phyloP scores from a whole-genome alignment of 441 rosid genomes.

The Erodium texanum region DNA sequence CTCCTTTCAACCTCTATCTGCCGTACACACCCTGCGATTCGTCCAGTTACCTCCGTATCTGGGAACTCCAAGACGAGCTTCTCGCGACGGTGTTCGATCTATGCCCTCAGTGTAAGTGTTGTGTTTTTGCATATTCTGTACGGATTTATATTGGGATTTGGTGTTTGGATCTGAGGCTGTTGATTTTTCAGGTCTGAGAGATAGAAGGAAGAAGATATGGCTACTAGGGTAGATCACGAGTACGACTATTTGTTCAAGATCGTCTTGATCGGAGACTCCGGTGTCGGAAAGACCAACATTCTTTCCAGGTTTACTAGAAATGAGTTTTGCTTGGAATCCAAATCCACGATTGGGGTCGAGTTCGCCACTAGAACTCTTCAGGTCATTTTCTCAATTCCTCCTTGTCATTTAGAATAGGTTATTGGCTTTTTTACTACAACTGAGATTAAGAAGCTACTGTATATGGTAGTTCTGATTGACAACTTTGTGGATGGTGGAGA shows the following conservation, averaged over 20 bases:
- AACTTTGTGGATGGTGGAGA: not conserved
- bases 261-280: constrained; percentile 92
- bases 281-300: constrained; percentile 93
- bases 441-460: not conserved
- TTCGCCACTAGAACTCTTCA: constrained; percentile 88
- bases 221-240: constrained; percentile 74
- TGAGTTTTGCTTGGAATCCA: constrained; percentile 88
- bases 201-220: constrained; percentile 24
- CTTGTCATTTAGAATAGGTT: not conserved
- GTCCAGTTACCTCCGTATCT: not conserved
- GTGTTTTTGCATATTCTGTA: constrained; percentile 1
- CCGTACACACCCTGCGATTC: constrained; percentile 11
- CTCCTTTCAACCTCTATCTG: not conserved
- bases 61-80: not conserved
- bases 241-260: constrained; percentile 93
- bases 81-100: constrained; percentile 23
- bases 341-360: constrained; percentile 92
- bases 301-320: constrained; percentile 87
- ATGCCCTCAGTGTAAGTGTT: constrained; percentile 12
- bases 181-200: not conserved
- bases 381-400: constrained; percentile 26
- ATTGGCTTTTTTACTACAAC: not conserved
- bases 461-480: not conserved
- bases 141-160: not conserved
- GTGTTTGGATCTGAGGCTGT: not conserved